Conservation (phyloP, 192 early-diverging fungal species). For the Podila horticola region DNA sequence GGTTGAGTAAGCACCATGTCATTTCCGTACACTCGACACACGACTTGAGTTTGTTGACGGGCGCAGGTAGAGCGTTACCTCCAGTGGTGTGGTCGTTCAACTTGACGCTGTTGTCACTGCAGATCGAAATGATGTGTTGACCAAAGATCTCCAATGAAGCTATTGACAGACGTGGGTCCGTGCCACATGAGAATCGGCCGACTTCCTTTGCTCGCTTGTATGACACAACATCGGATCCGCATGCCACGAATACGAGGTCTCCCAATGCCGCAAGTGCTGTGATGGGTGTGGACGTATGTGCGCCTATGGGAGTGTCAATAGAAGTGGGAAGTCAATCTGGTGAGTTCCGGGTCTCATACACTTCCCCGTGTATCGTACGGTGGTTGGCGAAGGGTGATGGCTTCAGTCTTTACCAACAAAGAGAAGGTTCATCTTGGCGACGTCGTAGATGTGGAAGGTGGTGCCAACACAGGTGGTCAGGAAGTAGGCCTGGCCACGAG, state of each 20-base stretch:
- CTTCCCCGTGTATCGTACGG: not conserved
- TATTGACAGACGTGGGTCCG: slow-evolving; percentile 37
- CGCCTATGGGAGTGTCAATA: slow-evolving; percentile 37
- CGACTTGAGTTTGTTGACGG: not conserved
- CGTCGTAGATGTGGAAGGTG: slow-evolving; percentile 92
- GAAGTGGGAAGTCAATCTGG: slow-evolving; percentile 1
- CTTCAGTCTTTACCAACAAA: slow-evolving; percentile 65
- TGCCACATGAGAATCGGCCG: slow-evolving; percentile 28
- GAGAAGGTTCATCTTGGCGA: slow-evolving; percentile 81
- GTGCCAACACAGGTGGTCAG: slow-evolving; percentile 89
- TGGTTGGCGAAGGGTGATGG: not conserved
- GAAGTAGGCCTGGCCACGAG: slow-evolving; percentile 78
- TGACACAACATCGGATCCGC: slow-evolving; percentile 66
- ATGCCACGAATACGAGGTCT: slow-evolving; percentile 81
- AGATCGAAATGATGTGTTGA: slow-evolving; percentile 76
- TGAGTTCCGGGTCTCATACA: too few species aligned
- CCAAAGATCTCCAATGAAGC: slow-evolving; percentile 79
- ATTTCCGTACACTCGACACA: not conserved
- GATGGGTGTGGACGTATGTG: slow-evolving; percentile 73
- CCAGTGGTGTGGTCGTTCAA: slow-evolving; percentile 79
- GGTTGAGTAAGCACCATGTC: not conserved
- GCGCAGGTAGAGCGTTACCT: slow-evolving; percentile 58
- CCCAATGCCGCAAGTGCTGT: slow-evolving; percentile 74
- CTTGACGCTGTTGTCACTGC: slow-evolving; percentile 82
- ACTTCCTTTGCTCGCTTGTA: slow-evolving; percentile 80